Evolutionary conservation across 805 yeast genomes (phyloP), one percentile per base, ranked within the genome.

Genomic region (Candida succiphila): DNA sequence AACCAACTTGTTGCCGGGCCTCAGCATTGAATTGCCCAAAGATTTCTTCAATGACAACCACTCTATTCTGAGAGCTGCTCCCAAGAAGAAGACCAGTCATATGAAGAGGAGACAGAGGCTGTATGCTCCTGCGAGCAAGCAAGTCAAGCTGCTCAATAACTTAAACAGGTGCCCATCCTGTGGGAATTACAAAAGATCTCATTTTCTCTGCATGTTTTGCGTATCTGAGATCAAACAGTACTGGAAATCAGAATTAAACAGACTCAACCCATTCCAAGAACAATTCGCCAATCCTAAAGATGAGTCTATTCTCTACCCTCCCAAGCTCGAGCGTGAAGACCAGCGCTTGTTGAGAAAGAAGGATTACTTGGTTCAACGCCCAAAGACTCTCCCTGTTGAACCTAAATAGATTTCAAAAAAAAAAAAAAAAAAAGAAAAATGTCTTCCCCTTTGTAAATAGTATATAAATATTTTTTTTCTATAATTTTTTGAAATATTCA

Each of bases 121-220:
- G 45, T 73, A 84, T 43, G 87, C 86, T 7, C 85, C 89, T 4
- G 94, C 84, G 9, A 69, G 75, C 37, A 89, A 86, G 55, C 92
- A 87, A 46, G 63, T 84, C 44, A 75, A 83, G 54, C 77, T 78
- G 32, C 67, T 83, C 42, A 72, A 77, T 36, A 79, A 84, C 52
- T 64, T 92, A 49, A 85, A 81, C 41, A 73, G 94, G 54, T 89
- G 98, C 54, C 96, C 97, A 3, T 80, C 95, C 0, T 89, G 98
- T 62, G 98, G 98, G 29, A 80, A 83, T 41, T 80, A 75, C 46
- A 92, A 89, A 61, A 71, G 96, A 51, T 76, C 92, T 2, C 95
- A 92, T 57, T 77, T 87, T 37, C 66, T 89, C 47, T 89, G 98
- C 60, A 85, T 86, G 94, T 73, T 82, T 50, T 89, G 98, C 62